Evolutionary conservation across 192 early-diverging fungal genomes (phyloP), one percentile per base, ranked within the genome.

Genomic region (Umbelopsis ramanniana): DNA sequence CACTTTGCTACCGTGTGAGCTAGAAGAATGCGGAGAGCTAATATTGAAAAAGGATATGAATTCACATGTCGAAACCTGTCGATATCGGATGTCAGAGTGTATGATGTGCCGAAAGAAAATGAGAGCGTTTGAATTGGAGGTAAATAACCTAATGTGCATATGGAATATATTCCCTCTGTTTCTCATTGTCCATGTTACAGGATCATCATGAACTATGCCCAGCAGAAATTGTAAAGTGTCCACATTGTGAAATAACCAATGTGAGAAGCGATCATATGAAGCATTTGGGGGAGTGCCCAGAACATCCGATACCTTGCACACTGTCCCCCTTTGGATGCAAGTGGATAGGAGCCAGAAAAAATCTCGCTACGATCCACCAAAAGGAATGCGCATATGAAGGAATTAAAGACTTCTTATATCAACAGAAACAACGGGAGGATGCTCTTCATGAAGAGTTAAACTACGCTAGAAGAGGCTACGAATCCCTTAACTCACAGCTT

Each of bases 371-470:
- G 7, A 71, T 71, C 14, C 91, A 92, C 72, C 68, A 79, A 6
- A 67, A 71, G 6, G 52, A 72, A n/a, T 92, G 91, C 48, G 73
- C 86, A 0, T 91, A 87, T 52, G 90, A 91, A 45, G 75, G 84
- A 15, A 84, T 92, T 47, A 86, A 87, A 63, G 81, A 79, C 2
- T 89, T 81, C 43, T 74, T 91, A 11, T 68, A 73, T 14, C 43
- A 79, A 1, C 82, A 87, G 45, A 83, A 89, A 22, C 67, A 72
- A 26, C 78, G 77, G 24, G 76, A 80, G 23, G 78, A 84, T 5
- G 40, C 69, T 1, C 40, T 89, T 8, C 73, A 78, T 22, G 71
- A 84, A 2, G 86, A 92, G 37, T 78, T 89, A 48, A 37, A 73
- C 14, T 38, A 63, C 26, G 26, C 57, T 29, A 35, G 57, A 63